phyloP scores from a whole-genome alignment of 2,329 filamentous ascomycete species.

The Domatiomyces catenatus region DNA sequence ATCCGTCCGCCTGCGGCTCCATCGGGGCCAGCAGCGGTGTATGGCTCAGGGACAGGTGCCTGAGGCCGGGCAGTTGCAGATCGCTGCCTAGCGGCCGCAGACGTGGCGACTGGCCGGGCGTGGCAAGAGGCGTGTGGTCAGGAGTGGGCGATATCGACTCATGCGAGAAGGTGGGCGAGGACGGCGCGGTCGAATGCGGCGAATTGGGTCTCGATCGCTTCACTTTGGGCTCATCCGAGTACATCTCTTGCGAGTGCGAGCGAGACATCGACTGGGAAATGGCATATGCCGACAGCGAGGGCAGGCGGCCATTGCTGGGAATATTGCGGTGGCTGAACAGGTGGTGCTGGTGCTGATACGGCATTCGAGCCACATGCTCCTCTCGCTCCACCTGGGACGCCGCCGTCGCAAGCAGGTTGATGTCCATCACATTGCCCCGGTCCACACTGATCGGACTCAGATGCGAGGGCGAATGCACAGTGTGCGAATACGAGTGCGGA shows the following conservation, averaged over 20 bases:
- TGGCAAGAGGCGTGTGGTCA: slow-evolving; percentile 95
- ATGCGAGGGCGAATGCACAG: slow-evolving; percentile 25
- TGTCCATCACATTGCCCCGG: slow-evolving; percentile 40
- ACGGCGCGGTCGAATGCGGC: slow-evolving; percentile 86
- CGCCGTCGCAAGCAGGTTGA: slow-evolving; percentile 54
- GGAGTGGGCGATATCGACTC: slow-evolving; percentile 90
- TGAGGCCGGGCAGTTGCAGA: slow-evolving; percentile 74
- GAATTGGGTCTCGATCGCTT: slow-evolving; percentile 90
- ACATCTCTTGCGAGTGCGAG: slow-evolving; percentile 47
- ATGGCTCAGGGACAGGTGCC: slow-evolving; percentile 53
- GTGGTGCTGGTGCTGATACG: slow-evolving; percentile 32
- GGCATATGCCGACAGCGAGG: slow-evolving; percentile 62
- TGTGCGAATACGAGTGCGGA: slow-evolving; percentile 64
- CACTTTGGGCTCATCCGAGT: slow-evolving; percentile 55
- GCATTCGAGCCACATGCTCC: slow-evolving; percentile 30
- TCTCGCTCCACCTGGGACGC: slow-evolving; percentile 53
- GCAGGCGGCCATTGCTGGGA: slow-evolving; percentile 44
- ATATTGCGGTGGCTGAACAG: slow-evolving; percentile 32
- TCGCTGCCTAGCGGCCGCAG: slow-evolving; percentile 61
- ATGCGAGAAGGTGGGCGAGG: slow-evolving; percentile 90
- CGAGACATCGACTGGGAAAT: slow-evolving; percentile 74
- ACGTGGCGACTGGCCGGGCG: slow-evolving; percentile 84
- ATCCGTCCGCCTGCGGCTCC: slow-evolving; percentile 48
- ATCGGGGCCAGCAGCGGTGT: slow-evolving; percentile 55
- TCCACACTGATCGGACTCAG: slow-evolving; percentile 40